These are phyloP conservation scores for Russula sp. DNA, from an alignment of 768 basidiomycete genomes.

Conservation along the genomic window DNA sequence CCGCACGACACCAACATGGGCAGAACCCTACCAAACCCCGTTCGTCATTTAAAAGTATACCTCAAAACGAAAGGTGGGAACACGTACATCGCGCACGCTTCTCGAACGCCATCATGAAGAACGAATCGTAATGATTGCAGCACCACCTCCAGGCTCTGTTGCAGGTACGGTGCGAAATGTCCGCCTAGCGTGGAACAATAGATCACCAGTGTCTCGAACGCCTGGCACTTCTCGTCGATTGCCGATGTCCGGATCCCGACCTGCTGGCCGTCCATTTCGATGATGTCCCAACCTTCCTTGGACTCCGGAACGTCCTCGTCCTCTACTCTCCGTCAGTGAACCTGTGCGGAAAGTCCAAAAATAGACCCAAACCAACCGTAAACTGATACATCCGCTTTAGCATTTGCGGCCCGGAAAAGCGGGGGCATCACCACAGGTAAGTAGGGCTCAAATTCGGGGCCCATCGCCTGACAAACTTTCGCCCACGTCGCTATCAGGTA, in stretches of 20 bases:
- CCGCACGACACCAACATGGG: constrained; percentile 70
- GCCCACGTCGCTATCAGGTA: constrained; percentile 88
- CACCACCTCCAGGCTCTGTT: constrained; percentile 67
- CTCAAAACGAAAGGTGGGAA: neutral
- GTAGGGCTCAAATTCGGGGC: constrained; percentile 82
- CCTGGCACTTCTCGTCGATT: constrained; percentile 85
- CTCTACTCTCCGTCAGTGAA: constrained; percentile 35
- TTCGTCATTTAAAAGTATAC: constrained; percentile 1
- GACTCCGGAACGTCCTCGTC: constrained; percentile 57
- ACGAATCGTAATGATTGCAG: constrained; percentile 70
- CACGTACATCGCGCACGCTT: constrained; percentile 70
- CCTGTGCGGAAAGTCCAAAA: neutral
- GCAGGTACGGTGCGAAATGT: constrained; percentile 68
- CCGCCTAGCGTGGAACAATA: constrained; percentile 67
- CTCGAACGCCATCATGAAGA: constrained; percentile 82
- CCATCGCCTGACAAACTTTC: constrained; percentile 82
- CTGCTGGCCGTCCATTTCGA: constrained; percentile 72
- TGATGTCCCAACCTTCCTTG: constrained; percentile 75
- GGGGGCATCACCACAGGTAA: constrained; percentile 82
- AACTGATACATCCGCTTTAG: constrained; percentile 76
- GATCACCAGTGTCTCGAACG: constrained; percentile 82
- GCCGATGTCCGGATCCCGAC: constrained; percentile 76
- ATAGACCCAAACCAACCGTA: constrained; percentile 48
- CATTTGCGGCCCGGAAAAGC: constrained; percentile 67
- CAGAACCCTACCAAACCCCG: constrained; percentile 50